Base-by-base conservation (phyloP, 495 filamentous ascomycete genomes). In the Podospora pseudoanserina region DNA sequence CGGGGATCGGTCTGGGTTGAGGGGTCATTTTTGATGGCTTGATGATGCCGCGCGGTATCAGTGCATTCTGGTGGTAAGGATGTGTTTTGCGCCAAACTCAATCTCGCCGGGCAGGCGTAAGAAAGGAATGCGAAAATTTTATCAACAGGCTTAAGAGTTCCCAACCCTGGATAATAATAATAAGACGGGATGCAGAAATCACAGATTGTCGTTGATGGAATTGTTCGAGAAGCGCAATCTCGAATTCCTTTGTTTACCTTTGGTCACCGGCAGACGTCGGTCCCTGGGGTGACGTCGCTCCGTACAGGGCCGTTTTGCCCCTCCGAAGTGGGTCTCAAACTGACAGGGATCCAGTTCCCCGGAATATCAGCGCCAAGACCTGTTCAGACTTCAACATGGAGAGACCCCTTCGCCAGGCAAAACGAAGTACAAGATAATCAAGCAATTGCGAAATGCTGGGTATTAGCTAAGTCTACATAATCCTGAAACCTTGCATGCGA, bases 1-100 rank as follows among this genome's bases (percentile, higher is more conserved):
- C 79, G 0, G 84, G 85, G 5, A 86, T 85, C 0, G 85, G 84
- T 65, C 81, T 85, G n/a, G 74, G 34, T 58, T 77, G 67, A 57
- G 65, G 69, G 7, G 78, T 54, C 80, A 82, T 84, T 65, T n/a
- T 63, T 64, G 5, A 54, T 6, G 20, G 15, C 6, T 20, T 59
- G 26, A 7, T 32, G n/a, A 65, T 20, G 60, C 23, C 23, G 23
- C 23, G 19, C 18, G 3, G 5, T 60, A 58, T 53, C 53, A 34
- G 26, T 19, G 55, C 53, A 28, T 65, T 56, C 23, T 18, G 23
- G 15, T 57, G 0, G 9, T 65, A 39, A 61, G 2, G 16, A 32
- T 65, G 55, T 56, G 54, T 20, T 20, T 58, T 58, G n/a, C 55
- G n/a, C 55, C 55, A n/a, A 58, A 26, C 11, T 63, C 61, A 63